Base-by-base conservation (phyloP, 164 flowering plant genomes). In the Dillenia turbinata region DNA sequence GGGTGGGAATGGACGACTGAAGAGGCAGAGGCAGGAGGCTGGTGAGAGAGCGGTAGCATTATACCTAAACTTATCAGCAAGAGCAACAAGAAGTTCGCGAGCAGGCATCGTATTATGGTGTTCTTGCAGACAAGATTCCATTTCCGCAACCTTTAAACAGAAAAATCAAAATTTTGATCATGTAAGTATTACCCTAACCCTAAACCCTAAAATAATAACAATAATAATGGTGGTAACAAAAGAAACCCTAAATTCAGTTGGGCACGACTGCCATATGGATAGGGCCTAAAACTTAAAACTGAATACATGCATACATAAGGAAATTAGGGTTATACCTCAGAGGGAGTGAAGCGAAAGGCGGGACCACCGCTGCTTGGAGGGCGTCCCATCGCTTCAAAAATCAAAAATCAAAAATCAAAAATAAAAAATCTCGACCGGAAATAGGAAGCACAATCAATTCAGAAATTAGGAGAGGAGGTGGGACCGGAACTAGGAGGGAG, bases 11-110 rank as follows among this genome's bases (percentile, higher is more conserved):
- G 60, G 10, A 14, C 15, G 45, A 59, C 2, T 3, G 61, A 44
- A 12, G 64, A 53, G 4, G 12, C 52, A 12, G 33, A 59, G 58
- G 52, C 19, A 10, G 14, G 49, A 56, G 9, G 15, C 9, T 1
- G 11, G 54, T 40, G 49, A 67, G 24, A 33, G 8, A 19, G 9
- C 44, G 7, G 24, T 17, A 50, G 55, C 24, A 56, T 54, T 52
- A 52, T 19, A 92, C 99, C 97, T 92, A 75, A 95, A 95, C 75
- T 83, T 89, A 19, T 88, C 90, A 10, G 98, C 88, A 70, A 95
- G 83, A 67, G 79, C 72, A 50, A 68, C 73, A 65, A 95, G 85
- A 67, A 84, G 69, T 61, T 95, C 94, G 45, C 88, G 89, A 49
- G 80, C 51, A 2, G 99, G 99, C 73, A 92, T 75, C 17, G 74